phyloP scores from a whole-genome alignment of 2,329 filamentous ascomycete genomes.

The Dactylellina leptospora region DNA sequence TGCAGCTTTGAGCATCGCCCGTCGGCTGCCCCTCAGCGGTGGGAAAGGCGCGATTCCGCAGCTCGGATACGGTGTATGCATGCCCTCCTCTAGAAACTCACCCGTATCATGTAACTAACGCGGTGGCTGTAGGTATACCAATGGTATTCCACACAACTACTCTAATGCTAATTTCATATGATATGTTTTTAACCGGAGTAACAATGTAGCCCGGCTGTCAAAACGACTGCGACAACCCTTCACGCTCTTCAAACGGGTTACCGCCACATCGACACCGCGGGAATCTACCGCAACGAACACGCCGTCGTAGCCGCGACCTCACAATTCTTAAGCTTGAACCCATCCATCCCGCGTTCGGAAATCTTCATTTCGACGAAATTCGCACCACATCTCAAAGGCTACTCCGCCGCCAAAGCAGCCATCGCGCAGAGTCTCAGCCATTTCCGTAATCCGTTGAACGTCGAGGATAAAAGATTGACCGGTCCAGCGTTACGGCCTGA shows the following conservation, averaged over 20 bases:
- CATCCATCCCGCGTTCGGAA: slow-evolving; percentile 65
- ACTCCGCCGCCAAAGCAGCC: slow-evolving; percentile 68
- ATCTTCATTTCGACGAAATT: slow-evolving; percentile 73
- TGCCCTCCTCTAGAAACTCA: background rate
- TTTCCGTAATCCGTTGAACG: slow-evolving; percentile 40
- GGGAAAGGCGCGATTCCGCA: slow-evolving; percentile 46
- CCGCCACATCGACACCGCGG: slow-evolving; percentile 69
- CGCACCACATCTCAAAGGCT: slow-evolving; percentile 66
- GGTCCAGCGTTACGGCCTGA: slow-evolving; percentile 27
- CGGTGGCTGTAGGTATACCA: slow-evolving; percentile 36
- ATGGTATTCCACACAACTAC: slow-evolving; percentile 17
- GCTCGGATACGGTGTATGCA: slow-evolving; percentile 46
- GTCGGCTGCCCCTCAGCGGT: slow-evolving; percentile 30
- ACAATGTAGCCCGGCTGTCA: slow-evolving; percentile 59
- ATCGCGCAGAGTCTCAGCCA: slow-evolving; percentile 44
- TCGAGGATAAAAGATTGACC: slow-evolving; percentile 39
- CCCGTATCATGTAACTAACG: background rate
- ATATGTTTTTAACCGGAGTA: background rate
- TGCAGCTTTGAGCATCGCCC: slow-evolving; percentile 31
- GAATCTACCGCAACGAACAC: slow-evolving; percentile 68
- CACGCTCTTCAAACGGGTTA: slow-evolving; percentile 66
- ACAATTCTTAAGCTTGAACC: slow-evolving; percentile 57
- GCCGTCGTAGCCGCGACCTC: slow-evolving; percentile 67
- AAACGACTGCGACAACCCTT: slow-evolving; percentile 60
- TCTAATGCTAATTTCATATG: no score